Base-by-base conservation (phyloP, 352 stramenopile species). In the Phytophthora europaea region DNA sequence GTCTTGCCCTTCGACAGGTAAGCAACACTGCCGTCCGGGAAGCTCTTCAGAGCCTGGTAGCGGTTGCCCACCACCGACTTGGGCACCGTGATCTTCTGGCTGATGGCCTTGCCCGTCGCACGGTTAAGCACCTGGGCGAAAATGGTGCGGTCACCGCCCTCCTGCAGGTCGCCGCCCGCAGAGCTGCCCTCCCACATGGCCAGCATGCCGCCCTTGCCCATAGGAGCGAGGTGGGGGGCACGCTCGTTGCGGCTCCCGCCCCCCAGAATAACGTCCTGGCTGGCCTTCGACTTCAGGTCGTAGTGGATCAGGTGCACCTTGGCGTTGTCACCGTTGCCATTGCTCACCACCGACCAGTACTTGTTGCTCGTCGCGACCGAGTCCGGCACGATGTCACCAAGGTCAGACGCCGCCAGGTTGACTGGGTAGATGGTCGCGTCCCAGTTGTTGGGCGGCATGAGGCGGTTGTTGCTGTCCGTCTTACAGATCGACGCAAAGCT, bases 381-480 rank as follows among this genome's bases (percentile, higher is more conserved):
- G 50, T 85, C 78, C 66, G 73, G 71, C 48, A 86, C 76, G 26
- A 88, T 86, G 56, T 86, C 81, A 9, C 79, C 79, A 16, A 88
- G 65, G 74, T 88, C 83, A 2, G 81, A 75, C 0, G 76, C 79
- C 0, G 26, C 79, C 15, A 88, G 62, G 54, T 88, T 67, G 13
- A 88, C 81, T 0, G 81, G 79, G 70, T 86, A 86, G 69, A 88
- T 80, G n/a, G 81, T 88, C 3, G 75, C 63, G 55, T 78, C 79
- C 53, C 71, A 80, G 47, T 78, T 79, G n/a, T 72, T 67, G 50
- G 76, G 79, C 61, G 80, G 82, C 65, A 86, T 88, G 72, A 88
- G 84, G 69, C 81, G 81, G 76, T 88, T 86, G 73, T 84, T 88
- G 81, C 72, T 86, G 81, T 88, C 81, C 13, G 81, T 88, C 73